Conservation (phyloP, 805 yeast species). For the Starmerella vaccinii region DNA sequence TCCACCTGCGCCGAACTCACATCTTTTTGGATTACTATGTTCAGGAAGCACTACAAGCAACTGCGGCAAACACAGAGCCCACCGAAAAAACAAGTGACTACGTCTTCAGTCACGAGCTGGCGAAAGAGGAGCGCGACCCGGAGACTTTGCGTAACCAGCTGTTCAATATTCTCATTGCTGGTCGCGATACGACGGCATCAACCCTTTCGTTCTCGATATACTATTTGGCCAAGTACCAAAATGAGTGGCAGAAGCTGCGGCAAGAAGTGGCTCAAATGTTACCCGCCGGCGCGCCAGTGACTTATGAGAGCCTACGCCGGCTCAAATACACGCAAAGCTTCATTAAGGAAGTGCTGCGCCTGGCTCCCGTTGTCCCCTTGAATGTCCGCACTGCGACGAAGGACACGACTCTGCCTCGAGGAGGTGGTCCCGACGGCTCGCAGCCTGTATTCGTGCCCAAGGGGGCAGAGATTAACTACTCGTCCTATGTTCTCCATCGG, state of each 20-base stretch:
- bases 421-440: constrained; percentile 37
- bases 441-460: constrained; percentile 35
- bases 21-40: constrained; percentile 35
- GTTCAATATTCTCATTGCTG: constrained; percentile 40
- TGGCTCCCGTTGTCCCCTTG: constrained; percentile 41
- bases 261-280: constrained; percentile 22
- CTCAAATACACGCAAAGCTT: constrained; percentile 37
- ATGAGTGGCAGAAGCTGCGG: constrained; percentile 32
- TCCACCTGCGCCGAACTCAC: constrained; percentile 29
- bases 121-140: constrained; percentile 38
- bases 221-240: constrained; percentile 37
- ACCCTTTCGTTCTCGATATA: constrained; percentile 36
- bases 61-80: constrained; percentile 22
- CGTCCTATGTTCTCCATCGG: constrained; percentile 37
- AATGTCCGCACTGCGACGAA: constrained; percentile 36
- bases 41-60: constrained; percentile 29
- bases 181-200: constrained; percentile 44
- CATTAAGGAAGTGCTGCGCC: constrained; percentile 38
- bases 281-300: constrained; percentile 25
- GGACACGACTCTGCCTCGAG: constrained; percentile 40
- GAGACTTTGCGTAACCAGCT: constrained; percentile 38
- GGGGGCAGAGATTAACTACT: constrained; percentile 34
- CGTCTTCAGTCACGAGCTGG: constrained; percentile 39
- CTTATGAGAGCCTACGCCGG: constrained; percentile 38
- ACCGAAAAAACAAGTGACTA: constrained; percentile 28